Base-by-base conservation (phyloP, 2,329 filamentous ascomycete species). In the Penicillium sp. region DNA sequence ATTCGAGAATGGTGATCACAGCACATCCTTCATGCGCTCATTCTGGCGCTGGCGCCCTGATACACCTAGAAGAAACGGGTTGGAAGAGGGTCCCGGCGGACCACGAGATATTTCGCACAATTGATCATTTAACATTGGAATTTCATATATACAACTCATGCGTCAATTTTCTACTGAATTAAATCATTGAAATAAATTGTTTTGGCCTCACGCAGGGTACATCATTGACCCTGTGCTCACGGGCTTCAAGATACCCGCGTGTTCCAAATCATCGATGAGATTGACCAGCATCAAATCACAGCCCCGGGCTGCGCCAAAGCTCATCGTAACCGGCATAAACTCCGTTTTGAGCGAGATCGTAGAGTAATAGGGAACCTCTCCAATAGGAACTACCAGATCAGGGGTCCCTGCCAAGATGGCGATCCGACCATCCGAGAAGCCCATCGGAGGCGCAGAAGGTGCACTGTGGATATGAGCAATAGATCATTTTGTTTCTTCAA, bases 271-370 rank as follows among this genome's bases (percentile, higher is more conserved):
- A n/a, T 64, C 47, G 6, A 72, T 61, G 36, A 74, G 54, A 31
- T 64, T 61, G 15, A 67, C 70, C 50, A 73, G 62, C 57, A 73
- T 65, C 16, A 68, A 53, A 57, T 75, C 73, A 50, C 70, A 72
- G 1, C 72, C 71, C 6, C 66, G 69, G 3, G 65, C 63, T 23
- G 66, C 68, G 1, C 70, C 50, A 29, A 74, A 57, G 55, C 68
- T 69, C 50, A 75, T 65, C 0, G 66, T 68, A 0, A 75, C 72
- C 4, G 73, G 73, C 44, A 74, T 60, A 40, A 65, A 68, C 48
- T 75, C 73, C 4, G 59, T 65, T 44, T 68, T 53, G 1, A 60
- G 40, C 0, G 70, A 68, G 15, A 70, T 61, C 0, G 61, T 67
- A 15, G 65, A 69, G 31, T 64, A 61, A 31, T 70, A 72, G 1